Percentiles rank a stretch among this genome's conserved stretches.
Conservation (phyloP, 2,329 filamentous ascomycete genomes). For the Beauveria rudraprayagi region DNA sequence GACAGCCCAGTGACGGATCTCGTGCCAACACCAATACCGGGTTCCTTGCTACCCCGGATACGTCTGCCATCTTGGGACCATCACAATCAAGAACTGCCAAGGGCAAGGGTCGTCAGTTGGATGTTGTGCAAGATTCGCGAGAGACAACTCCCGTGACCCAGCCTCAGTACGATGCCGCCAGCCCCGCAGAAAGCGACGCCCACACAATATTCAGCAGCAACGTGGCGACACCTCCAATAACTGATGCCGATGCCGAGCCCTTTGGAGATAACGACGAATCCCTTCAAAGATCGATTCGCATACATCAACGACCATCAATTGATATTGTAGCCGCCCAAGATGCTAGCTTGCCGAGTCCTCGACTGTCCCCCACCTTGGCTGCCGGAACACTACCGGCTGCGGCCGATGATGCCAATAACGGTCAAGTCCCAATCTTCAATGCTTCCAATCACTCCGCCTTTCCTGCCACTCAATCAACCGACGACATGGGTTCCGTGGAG, state of each 20-base stretch:
- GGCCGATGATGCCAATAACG: conserved; percentile 36
- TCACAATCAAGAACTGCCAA: conserved; percentile 28
- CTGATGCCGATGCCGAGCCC: conserved; percentile 61
- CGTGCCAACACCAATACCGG: background rate
- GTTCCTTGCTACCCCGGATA: conserved; percentile 52
- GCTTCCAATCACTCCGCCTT: conserved; percentile 25
- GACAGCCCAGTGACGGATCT: conserved; percentile 7
- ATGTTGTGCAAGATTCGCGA: conserved; percentile 35
- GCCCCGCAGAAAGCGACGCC: conserved; percentile 46
- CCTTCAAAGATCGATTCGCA: conserved; percentile 37
- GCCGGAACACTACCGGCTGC: conserved; percentile 49
- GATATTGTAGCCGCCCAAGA: conserved; percentile 72
- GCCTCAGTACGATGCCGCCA: conserved; percentile 38
- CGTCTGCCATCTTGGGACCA: conserved; percentile 35
- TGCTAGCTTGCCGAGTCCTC: conserved; percentile 88
- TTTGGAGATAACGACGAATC: conserved; percentile 44
- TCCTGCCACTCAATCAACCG: conserved; percentile 34
- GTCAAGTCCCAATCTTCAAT: conserved; percentile 24
- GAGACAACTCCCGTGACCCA: conserved; percentile 34
- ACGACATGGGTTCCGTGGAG: conserved; percentile 22
- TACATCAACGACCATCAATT: conserved; percentile 45
- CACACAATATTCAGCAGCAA: conserved; percentile 55
- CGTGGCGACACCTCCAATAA: conserved; percentile 67
- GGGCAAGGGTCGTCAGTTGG: conserved; percentile 32
- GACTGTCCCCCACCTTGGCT: conserved; percentile 83